phyloP scores from a whole-genome alignment of 1,139 yeast species.

The Sporopachydermia cereana region DNA sequence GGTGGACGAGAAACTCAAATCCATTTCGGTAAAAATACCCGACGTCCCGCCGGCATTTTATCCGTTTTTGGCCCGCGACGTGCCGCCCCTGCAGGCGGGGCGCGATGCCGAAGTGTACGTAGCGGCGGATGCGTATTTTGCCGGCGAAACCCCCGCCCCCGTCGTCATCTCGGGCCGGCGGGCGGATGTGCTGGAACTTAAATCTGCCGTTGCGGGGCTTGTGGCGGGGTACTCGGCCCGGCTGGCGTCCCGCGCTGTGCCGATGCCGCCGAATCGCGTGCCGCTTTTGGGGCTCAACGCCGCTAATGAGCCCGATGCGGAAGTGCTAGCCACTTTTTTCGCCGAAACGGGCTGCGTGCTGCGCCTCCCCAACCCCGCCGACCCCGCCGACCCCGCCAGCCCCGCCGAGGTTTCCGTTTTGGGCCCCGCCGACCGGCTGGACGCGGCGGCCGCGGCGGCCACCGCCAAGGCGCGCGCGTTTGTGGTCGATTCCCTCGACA shows the following conservation, averaged over 20 bases:
- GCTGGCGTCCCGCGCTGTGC: conserved; percentile 27
- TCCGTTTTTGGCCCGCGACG: conserved; percentile 18
- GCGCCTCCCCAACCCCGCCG: conserved; percentile 36
- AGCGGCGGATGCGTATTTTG: conserved; percentile 20
- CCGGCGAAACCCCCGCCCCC: conserved; percentile 11
- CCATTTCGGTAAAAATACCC: conserved; percentile 19
- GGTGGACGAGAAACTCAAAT: conserved; percentile 50
- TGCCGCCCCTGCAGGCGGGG: conserved; percentile 10
- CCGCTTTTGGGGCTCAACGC: conserved; percentile 24
- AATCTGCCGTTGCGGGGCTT: conserved; percentile 35
- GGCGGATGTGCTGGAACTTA: conserved; percentile 41
- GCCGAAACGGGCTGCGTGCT: conserved; percentile 53
- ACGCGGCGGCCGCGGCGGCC: conserved; percentile 46
- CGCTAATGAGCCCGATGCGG: conserved; percentile 9
- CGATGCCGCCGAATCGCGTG: conserved; percentile 41
- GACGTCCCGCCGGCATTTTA: conserved; percentile 28
- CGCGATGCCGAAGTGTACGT: conserved; percentile 24
- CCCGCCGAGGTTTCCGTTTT: conserved; percentile 44
- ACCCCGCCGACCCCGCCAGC: conserved; percentile 23
- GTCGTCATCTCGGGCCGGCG: conserved; percentile 53
- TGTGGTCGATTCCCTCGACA: conserved; percentile 61
- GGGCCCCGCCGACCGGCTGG: conserved; percentile 51
- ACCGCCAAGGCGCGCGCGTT: conserved; percentile 40
- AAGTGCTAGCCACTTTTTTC: conserved; percentile 31
- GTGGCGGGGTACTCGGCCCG: conserved; percentile 27